Evolutionary conservation across 176 grass and related monocot species (phyloP).

Genomic region (Carex scoparia): DNA sequence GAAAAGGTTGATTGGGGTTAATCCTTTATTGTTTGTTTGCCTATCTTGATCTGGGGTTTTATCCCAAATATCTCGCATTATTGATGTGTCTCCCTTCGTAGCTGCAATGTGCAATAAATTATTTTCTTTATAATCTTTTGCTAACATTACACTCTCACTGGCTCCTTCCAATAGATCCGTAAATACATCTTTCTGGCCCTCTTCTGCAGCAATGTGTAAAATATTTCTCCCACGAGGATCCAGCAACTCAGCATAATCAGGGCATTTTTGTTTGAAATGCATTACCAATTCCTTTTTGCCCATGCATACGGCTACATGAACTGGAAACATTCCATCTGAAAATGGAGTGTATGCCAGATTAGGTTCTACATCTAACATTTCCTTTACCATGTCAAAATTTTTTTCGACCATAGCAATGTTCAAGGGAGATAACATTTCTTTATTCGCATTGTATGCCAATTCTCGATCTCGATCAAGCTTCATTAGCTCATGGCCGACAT

Average conservation of each 20-base stretch:
- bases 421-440: background rate
- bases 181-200: no score
- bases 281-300: background rate
- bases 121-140: no score
- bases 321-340: background rate
- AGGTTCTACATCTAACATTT: background rate
- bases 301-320: background rate
- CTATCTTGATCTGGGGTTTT: no score
- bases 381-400: background rate
- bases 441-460: background rate
- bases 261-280: background rate
- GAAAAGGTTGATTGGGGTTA: no score
- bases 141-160: no score
- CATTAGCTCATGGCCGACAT: background rate
- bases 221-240: background rate
- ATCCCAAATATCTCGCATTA: no score
- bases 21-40: no score
- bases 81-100: no score
- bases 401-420: background rate
- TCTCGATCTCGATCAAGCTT: no score
- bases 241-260: background rate
- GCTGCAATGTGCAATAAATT: no score
- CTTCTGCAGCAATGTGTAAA: background rate
- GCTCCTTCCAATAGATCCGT: no score
- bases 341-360: background rate